A percentile compares a stretch with the other conserved stretches of the same genome.
phyloP scores from a whole-genome alignment of 1,284 basidiomycete species.

The Austroboletus niveus region DNA sequence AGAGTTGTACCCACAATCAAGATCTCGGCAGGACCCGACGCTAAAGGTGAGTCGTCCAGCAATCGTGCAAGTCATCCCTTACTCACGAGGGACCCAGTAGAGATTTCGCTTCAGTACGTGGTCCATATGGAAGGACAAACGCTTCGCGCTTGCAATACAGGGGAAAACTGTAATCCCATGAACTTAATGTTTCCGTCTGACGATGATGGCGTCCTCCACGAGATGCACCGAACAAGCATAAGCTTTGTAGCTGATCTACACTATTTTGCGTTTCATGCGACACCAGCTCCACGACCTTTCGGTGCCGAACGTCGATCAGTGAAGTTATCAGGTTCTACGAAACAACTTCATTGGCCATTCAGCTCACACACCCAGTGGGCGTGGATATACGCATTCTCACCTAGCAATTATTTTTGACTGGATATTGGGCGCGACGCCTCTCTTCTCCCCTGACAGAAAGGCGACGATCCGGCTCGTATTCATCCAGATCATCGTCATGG shows the following conservation, averaged over 20 bases:
- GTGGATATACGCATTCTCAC: not conserved
- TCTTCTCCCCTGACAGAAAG: not conserved
- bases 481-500: not conserved
- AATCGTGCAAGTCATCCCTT: not conserved
- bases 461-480: not conserved
- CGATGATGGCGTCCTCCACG: not conserved
- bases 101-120: not conserved
- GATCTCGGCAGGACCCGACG: not conserved
- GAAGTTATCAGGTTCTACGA: not conserved
- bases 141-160: not conserved
- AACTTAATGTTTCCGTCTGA: not conserved
- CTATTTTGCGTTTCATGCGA: not conserved
- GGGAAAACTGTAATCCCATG: not conserved
- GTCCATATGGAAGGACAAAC: slow-evolving; percentile 8
- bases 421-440: slow-evolving; percentile 1
- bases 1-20: slow-evolving; percentile 10
- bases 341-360: not conserved
- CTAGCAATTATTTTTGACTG: not conserved
- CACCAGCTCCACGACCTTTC: not conserved
- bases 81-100: not conserved
- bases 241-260: not conserved
- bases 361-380: not conserved
- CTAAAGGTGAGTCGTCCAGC: not conserved
- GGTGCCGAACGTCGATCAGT: not conserved
- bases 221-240: not conserved